Conservation (phyloP, 148 eudicot species). For the Chenopodium album region DNA sequence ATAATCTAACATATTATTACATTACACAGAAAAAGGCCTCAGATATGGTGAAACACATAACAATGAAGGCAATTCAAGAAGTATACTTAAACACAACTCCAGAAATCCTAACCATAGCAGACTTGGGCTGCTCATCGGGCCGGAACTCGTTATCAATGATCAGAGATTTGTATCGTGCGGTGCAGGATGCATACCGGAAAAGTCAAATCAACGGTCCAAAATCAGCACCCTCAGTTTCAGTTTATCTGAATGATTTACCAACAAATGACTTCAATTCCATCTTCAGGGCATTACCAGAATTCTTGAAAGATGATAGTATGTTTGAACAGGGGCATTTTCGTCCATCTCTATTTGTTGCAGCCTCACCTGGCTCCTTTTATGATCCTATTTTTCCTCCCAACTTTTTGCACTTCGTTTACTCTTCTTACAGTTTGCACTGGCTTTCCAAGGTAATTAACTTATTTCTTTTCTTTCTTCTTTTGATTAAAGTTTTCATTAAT, state of each 20-base stretch:
- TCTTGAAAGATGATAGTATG: slow-evolving; percentile 13
- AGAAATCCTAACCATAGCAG: slow-evolving; percentile 60
- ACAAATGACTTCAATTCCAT: slow-evolving; percentile 39
- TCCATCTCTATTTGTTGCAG: slow-evolving; percentile 55
- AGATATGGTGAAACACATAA: slow-evolving; percentile 62
- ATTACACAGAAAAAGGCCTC: slow-evolving; percentile 53
- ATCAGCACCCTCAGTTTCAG: slow-evolving; percentile 22
- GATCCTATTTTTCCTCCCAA: slow-evolving; percentile 61
- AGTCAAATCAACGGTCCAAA: slow-evolving; percentile 14
- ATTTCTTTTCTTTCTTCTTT: too few species aligned
- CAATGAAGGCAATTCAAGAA: slow-evolving; percentile 47
- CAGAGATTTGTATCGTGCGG: slow-evolving; percentile 41
- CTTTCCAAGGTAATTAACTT: slow-evolving; percentile 55
- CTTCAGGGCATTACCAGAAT: slow-evolving; percentile 29
- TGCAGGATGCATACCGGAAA: slow-evolving; percentile 30
- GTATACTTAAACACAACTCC: slow-evolving; percentile 37
- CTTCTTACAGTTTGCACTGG: slow-evolving; percentile 82
- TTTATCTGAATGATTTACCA: slow-evolving; percentile 71
- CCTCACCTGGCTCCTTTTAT: slow-evolving; percentile 71
- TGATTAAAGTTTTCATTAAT: too few species aligned
- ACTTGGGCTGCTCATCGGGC: slow-evolving; percentile 81
- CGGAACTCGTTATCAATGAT: slow-evolving; percentile 54
- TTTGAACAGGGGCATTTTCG: slow-evolving; percentile 19
- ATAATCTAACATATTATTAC: too few species aligned
- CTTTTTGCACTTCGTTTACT: slow-evolving; percentile 69